A percentile compares a stretch with the other conserved stretches of the same genome.
These are phyloP conservation scores for Sicyos edulis DNA, from an alignment of 306 rosid species.

Conservation along the genomic window DNA sequence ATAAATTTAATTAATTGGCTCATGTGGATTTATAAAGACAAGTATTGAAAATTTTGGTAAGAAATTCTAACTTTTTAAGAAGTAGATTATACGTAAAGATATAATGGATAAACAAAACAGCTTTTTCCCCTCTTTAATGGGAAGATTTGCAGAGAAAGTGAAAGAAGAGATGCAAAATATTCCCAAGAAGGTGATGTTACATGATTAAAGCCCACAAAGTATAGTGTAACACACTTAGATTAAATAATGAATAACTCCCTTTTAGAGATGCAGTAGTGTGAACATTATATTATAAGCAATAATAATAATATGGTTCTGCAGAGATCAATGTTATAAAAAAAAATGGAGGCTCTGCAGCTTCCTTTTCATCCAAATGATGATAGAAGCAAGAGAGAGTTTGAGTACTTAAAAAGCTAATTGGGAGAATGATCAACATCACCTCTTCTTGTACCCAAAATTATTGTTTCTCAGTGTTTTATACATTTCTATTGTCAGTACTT, in stretches of 20 bases:
- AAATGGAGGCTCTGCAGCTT: neutral
- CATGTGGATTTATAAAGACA: no score
- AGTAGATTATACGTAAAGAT: no score
- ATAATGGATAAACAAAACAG: neutral
- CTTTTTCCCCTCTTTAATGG: neutral
- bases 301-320: neutral
- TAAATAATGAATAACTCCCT: slow-evolving; percentile 1
- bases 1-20: no score
- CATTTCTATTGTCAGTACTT: no score
- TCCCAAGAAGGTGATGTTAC: neutral
- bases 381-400: neutral
- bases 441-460: neutral
- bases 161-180: neutral
- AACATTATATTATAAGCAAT: slow-evolving; percentile 8
- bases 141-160: slow-evolving; percentile 11
- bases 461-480: neutral
- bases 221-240: neutral
- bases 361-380: slow-evolving; percentile 16
- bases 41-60: no score
- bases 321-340: neutral
- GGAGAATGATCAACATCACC: neutral
- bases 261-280: slow-evolving; percentile 8
- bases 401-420: neutral
- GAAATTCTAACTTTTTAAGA: no score
- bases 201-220: slow-evolving; percentile 11